Percentiles rank a stretch among this genome's conserved stretches.
Evolutionary conservation across 1,284 basidiomycete species (phyloP).

Genomic region (Xerocomus amazonicus): DNA sequence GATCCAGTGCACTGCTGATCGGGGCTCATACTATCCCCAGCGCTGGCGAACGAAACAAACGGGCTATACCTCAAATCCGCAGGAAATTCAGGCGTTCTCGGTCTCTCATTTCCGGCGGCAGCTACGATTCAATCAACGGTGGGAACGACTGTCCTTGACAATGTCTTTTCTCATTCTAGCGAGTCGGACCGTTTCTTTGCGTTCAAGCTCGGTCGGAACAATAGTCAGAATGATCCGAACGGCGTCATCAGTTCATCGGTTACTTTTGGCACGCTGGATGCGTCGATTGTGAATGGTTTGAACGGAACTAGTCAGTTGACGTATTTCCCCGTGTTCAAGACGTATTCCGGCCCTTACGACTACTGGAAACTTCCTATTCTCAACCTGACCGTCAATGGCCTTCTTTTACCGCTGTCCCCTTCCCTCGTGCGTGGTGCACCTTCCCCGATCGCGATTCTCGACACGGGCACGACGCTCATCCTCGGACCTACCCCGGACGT

Average conservation of each 20-base stretch:
- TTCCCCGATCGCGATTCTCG: constrained; percentile 50
- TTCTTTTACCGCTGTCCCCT: constrained; percentile 39
- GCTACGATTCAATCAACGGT: constrained; percentile 45
- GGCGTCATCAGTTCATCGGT: constrained; percentile 42
- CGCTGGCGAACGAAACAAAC: constrained; percentile 43
- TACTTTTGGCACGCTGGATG: constrained; percentile 49
- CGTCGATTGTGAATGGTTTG: constrained; percentile 30
- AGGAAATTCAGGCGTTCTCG: constrained; percentile 56
- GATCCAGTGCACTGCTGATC: neutral
- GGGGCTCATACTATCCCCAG: constrained; percentile 30
- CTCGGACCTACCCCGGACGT: constrained; percentile 53
- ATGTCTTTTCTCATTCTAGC: constrained; percentile 44
- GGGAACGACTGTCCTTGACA: constrained; percentile 47
- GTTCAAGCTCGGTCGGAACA: constrained; percentile 44
- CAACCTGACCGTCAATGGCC: constrained; percentile 43
- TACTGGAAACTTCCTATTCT: constrained; percentile 57
- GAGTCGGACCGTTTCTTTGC: constrained; percentile 47
- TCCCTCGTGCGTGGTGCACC: constrained; percentile 45
- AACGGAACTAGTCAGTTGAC: constrained; percentile 36
- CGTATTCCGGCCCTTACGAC: constrained; percentile 40
- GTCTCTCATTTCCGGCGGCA: constrained; percentile 48
- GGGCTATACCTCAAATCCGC: constrained; percentile 44
- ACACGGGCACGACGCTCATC: constrained; percentile 57
- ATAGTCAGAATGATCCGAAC: constrained; percentile 15
- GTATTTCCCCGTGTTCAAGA: constrained; percentile 42